Conservation (phyloP, 2,329 filamentous ascomycete genomes). For the Ilyonectria mors-panacis region DNA sequence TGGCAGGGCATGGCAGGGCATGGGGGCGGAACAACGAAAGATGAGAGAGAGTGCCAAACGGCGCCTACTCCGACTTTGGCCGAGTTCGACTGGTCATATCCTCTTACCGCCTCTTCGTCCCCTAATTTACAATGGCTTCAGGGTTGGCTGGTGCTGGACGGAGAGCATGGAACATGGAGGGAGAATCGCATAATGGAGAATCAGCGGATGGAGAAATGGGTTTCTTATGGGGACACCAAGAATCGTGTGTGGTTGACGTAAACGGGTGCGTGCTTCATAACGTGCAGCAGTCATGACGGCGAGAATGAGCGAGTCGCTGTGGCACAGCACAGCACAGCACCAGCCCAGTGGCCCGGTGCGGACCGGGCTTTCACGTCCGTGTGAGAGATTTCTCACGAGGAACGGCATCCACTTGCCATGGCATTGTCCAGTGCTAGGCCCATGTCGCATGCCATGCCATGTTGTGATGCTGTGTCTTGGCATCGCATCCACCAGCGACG, state of each 20-base stretch:
- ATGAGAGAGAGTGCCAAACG: conserved; percentile 4
- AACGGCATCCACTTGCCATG: conserved; percentile 25
- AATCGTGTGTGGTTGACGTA: background rate
- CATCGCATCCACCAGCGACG: background rate
- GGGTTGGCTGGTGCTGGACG: background rate
- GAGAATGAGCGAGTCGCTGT: background rate
- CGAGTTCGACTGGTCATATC: conserved; percentile 35
- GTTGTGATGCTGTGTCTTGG: background rate
- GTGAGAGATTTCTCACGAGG: conserved; percentile 18
- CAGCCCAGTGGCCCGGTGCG: conserved; percentile 8
- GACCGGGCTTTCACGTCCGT: conserved; percentile 5
- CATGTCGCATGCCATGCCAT: conserved; percentile 7
- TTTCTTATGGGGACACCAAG: background rate
- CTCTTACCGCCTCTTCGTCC: conserved; percentile 32
- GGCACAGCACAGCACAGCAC: background rate
- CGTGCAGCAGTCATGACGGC: background rate
- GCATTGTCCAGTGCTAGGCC: conserved; percentile 1
- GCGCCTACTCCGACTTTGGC: conserved; percentile 44
- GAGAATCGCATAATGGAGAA: background rate
- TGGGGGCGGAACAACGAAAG: conserved; percentile 11
- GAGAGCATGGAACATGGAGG: background rate
- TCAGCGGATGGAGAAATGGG: background rate
- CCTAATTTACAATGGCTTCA: background rate
- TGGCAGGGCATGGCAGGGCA: conserved; percentile 22
- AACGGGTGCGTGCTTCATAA: background rate